Evolutionary conservation across 306 rosid genomes (phyloP), one percentile per base, ranked within the genome.

Genomic region (Pyrus betulifolia): DNA sequence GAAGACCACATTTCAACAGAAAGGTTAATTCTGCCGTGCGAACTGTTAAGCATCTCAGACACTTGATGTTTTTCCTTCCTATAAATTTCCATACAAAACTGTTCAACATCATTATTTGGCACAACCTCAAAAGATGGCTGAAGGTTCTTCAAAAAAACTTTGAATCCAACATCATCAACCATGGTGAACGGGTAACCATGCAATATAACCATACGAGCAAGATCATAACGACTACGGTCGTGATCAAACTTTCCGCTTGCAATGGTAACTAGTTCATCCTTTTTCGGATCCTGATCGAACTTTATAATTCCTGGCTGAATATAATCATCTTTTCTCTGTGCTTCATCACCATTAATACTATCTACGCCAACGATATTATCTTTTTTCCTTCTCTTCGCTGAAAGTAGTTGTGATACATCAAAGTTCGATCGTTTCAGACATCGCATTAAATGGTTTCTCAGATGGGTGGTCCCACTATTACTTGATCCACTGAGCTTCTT

Each of bases 401-500:
- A 82, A 72, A 95, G 99, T 45, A 95, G 91, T 77, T 95, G 99
- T 79, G 99, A 92, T 58, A 95, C 99, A 51, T 95, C 99, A 71
- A 84, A 87, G 82, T 93, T 90, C 35, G 96, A 88, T 76, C 99
- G 78, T 84, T 95, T 95, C 78, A 95, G 85, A 83, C 99, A 95
- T 68, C 99, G 92, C 91, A 92, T 83, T 80, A 95, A 85, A 88
- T 95, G 99, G 79, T 95, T 95, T 80, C 99, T 90, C 82, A 95
- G 86, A 82, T 95, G 99, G 25, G 99, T 92, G 27, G 99, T 95
- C 75, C 99, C 99, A 45, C 99, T 95, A 63, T 95, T 95, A 82
- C 99, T 95, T 25, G 99, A 95, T 72, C 97, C 99, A 81, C 99
- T 95, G 77, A 95, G 99, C 79, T 84, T 95, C 91, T 95, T 95